Evolutionary conservation across 1,284 basidiomycete species (phyloP).

Genomic region (Trametes pubescens): DNA sequence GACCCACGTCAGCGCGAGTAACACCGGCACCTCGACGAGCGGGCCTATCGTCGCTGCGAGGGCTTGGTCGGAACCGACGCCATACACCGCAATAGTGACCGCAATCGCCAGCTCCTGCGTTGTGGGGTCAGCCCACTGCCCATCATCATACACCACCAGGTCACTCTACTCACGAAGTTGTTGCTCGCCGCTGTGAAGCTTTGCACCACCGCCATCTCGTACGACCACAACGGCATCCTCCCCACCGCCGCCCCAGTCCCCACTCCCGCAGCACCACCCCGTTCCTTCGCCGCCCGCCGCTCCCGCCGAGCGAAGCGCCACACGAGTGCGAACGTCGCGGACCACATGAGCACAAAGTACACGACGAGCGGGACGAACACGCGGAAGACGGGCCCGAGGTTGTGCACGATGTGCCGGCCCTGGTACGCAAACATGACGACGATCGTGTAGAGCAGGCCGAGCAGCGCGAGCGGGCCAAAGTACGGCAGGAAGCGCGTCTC

Average conservation of each 20-base stretch:
- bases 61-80: slow-evolving; percentile 76
- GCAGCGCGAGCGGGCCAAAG: slow-evolving; percentile 76
- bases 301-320: slow-evolving; percentile 50
- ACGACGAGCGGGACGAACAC: slow-evolving; percentile 82
- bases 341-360: slow-evolving; percentile 87
- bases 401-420: slow-evolving; percentile 64
- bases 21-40: slow-evolving; percentile 81
- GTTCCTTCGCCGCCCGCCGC: background rate
- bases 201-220: slow-evolving; percentile 77
- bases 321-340: slow-evolving; percentile 64
- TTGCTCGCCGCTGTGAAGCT: slow-evolving; percentile 67
- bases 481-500: slow-evolving; percentile 67
- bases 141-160: background rate
- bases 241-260: slow-evolving; percentile 17
- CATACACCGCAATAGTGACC: slow-evolving; percentile 82
- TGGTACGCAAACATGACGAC: slow-evolving; percentile 83
- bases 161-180: slow-evolving; percentile 53
- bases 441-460: slow-evolving; percentile 82
- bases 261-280: slow-evolving; percentile 32
- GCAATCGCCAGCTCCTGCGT: slow-evolving; percentile 83
- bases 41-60: slow-evolving; percentile 84
- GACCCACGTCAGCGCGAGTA: slow-evolving; percentile 77
- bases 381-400: slow-evolving; percentile 79
- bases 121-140: background rate
- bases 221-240: slow-evolving; percentile 51